phyloP scores from a whole-genome alignment of 2,329 filamentous ascomycete species.

The Ilyonectria robusta region DNA sequence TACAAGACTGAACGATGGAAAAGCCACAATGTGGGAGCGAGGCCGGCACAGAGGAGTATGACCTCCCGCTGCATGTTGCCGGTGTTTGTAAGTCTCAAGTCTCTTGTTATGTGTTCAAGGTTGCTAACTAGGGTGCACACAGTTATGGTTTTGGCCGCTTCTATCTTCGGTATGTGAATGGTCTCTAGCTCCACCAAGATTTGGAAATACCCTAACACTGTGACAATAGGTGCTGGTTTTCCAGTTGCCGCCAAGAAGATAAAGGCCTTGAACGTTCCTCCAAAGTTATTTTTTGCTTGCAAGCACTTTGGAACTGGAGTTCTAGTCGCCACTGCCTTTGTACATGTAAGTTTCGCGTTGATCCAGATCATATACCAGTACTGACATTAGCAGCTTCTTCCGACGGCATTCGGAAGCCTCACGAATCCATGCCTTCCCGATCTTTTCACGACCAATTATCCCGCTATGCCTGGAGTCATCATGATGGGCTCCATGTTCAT shows the following conservation, averaged over 20 bases:
- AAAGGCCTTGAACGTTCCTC: conserved; percentile 70
- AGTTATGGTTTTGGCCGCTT: conserved; percentile 48
- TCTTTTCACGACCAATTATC: conserved; percentile 72
- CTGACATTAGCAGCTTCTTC: conserved; percentile 61
- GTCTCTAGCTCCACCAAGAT: neutral
- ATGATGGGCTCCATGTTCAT: conserved; percentile 75
- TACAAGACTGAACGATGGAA: neutral
- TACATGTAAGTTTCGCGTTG: conserved; percentile 67
- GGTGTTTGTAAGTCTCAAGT: conserved; percentile 48
- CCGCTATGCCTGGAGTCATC: conserved; percentile 74
- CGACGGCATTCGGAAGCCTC: conserved; percentile 70
- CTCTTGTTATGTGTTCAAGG: neutral
- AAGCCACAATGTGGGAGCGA: conserved; percentile 50
- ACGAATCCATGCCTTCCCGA: conserved; percentile 70
- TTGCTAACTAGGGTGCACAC: neutral
- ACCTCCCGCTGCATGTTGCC: conserved; percentile 47
- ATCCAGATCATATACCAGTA: neutral
- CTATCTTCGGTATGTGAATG: conserved; percentile 40
- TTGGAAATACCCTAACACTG: conserved; percentile 4
- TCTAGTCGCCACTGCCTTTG: conserved; percentile 80
- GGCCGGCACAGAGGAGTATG: conserved; percentile 39
- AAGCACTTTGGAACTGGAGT: conserved; percentile 81
- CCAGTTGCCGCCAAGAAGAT: conserved; percentile 69
- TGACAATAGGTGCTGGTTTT: conserved; percentile 60
- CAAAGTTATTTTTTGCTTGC: conserved; percentile 72